These are phyloP conservation scores for Penicillium herquei DNA, from an alignment of 495 filamentous ascomycete species.

Conservation along the genomic window DNA sequence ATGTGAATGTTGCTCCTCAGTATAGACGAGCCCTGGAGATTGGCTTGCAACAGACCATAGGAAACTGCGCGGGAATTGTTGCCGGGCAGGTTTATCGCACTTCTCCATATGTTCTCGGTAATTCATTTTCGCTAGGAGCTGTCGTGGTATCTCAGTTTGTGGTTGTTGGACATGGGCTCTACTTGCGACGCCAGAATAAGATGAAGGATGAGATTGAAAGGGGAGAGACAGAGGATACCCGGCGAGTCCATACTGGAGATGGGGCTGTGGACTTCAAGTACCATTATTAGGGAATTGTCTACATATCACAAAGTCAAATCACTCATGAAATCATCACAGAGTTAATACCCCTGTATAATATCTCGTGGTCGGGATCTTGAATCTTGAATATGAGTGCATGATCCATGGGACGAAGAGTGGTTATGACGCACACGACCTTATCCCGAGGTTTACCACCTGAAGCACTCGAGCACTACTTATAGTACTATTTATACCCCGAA, in stretches of 20 bases:
- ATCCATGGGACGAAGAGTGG: too few species aligned
- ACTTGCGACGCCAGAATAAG: slow-evolving; percentile 39
- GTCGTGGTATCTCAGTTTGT: slow-evolving; percentile 38
- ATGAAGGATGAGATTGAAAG: slow-evolving; percentile 39
- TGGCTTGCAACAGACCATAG: slow-evolving; percentile 58
- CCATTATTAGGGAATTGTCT: slow-evolving; percentile 31
- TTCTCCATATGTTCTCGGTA: slow-evolving; percentile 51
- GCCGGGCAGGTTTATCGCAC: slow-evolving; percentile 52
- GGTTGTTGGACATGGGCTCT: slow-evolving; percentile 37
- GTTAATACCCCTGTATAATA: too few species aligned
- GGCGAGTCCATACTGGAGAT: slow-evolving; percentile 47
- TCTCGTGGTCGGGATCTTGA: too few species aligned
- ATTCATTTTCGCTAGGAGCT: slow-evolving; percentile 47
- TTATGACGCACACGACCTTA: too few species aligned
- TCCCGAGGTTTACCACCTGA: too few species aligned
- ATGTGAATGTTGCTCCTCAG: slow-evolving; percentile 57
- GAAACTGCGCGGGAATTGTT: slow-evolving; percentile 55
- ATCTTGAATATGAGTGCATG: too few species aligned
- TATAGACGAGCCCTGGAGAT: slow-evolving; percentile 55
- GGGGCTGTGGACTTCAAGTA: slow-evolving; percentile 49
- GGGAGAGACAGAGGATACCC: slow-evolving; percentile 41
- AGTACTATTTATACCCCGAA: too few species aligned
- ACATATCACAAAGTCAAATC: too few species aligned
- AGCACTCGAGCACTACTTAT: too few species aligned
- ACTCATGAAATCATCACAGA: too few species aligned